Evolutionary conservation across 352 stramenopile species (phyloP).

Genomic region (Phytopythium sindhum): DNA sequence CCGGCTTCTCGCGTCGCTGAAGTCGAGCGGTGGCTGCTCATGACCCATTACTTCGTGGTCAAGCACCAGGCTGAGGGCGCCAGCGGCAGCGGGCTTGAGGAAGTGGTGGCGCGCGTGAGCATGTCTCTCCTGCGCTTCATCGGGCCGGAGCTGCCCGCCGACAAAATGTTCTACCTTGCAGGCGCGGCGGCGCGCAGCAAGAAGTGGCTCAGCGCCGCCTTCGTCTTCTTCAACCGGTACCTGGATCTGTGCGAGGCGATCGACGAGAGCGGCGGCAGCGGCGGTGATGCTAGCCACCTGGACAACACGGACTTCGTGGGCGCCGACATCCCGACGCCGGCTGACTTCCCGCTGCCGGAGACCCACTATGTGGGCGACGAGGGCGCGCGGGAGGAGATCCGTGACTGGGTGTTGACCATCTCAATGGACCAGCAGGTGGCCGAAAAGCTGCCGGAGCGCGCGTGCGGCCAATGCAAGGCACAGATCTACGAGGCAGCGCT

Average conservation of each 20-base stretch:
- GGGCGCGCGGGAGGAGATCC: constrained; percentile 88
- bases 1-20: constrained; percentile 46
- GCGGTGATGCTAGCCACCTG: constrained; percentile 63
- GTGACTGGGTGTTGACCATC: constrained; percentile 93
- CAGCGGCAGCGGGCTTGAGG: constrained; percentile 34
- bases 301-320: constrained; percentile 94
- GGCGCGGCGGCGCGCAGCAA: constrained; percentile 75
- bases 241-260: constrained; percentile 94
- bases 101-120: constrained; percentile 73
- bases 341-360: constrained; percentile 73
- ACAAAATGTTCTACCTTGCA: constrained; percentile 95
- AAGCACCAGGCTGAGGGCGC: constrained; percentile 59
- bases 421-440: constrained; percentile 95
- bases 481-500: constrained; percentile 87
- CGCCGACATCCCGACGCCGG: constrained; percentile 88
- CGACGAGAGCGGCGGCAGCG: constrained; percentile 53
- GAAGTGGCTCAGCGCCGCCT: constrained; percentile 90
- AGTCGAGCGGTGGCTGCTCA: constrained; percentile 75
- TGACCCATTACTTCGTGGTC: constrained; percentile 76
- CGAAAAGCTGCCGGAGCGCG: constrained; percentile 80
- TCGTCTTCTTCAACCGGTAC: constrained; percentile 95
- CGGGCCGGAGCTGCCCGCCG: constrained; percentile 73
- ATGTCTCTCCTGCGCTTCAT: constrained; percentile 91
- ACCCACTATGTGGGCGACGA: constrained; percentile 81
- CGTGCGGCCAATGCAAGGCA: constrained; percentile 71